Conservation (phyloP, 768 basidiomycete species). For the Russula compacta region DNA sequence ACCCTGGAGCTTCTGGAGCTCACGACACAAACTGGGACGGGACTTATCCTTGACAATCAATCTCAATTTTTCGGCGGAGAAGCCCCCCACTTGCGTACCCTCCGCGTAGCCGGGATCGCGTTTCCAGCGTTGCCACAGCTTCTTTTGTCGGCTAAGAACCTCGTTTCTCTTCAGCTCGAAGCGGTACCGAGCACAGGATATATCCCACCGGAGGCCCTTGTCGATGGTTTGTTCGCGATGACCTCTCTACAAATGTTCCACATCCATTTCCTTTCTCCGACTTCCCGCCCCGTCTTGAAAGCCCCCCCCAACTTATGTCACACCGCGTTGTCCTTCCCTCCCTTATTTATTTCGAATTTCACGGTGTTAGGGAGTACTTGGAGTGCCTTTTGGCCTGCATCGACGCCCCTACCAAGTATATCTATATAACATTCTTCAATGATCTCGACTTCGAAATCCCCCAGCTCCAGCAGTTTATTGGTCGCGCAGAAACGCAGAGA, state of each 20-base stretch:
- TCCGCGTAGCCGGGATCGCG: neutral
- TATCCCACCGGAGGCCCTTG: neutral
- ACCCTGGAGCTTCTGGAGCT: neutral
- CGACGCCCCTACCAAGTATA: neutral
- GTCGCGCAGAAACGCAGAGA: neutral
- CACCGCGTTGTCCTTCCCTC: neutral
- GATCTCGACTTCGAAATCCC: neutral
- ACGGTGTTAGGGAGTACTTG: neutral
- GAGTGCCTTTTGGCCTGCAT: neutral
- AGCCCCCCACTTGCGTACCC: neutral
- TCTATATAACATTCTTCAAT: neutral
- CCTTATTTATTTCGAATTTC: neutral
- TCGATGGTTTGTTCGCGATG: neutral
- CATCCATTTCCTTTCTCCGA: neutral
- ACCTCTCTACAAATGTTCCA: neutral
- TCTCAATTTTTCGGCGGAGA: neutral
- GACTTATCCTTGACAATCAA: neutral
- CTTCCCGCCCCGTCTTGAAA: neutral
- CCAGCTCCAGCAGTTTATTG: neutral
- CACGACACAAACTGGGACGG: neutral
- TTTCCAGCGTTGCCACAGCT: neutral
- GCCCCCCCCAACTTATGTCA: too few species aligned
- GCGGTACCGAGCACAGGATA: neutral
- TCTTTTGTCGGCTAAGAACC: neutral
- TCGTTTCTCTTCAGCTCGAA: conserved; percentile 3